A percentile compares a stretch with the other conserved stretches of the same genome.
phyloP scores from a whole-genome alignment of 129 eudicot genomes.

The Chrysanthemum seticuspe region DNA sequence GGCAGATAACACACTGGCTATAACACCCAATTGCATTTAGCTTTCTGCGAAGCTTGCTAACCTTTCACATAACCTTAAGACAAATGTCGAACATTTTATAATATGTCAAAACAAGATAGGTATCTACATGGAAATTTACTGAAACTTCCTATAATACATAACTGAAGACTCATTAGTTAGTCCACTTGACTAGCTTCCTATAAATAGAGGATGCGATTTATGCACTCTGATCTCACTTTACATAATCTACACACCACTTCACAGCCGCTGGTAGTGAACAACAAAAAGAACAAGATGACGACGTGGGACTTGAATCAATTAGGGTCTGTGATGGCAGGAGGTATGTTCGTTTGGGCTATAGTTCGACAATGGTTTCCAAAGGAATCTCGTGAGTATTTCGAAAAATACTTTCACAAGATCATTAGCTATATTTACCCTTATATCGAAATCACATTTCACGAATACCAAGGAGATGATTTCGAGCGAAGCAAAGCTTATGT shows the following conservation, averaged over 20 bases:
- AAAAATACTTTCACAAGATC: conserved; percentile 7
- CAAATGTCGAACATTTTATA: no score
- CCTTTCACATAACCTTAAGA: no score
- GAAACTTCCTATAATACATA: no score
- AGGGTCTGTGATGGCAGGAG: conserved; percentile 33
- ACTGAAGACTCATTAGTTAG: no score
- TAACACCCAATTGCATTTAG: no score
- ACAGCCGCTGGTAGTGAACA: background rate
- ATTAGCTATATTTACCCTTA: conserved; percentile 16
- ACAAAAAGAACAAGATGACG: conserved; percentile 17
- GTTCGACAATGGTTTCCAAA: conserved; percentile 19
- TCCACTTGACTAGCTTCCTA: no score
- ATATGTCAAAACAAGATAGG: no score
- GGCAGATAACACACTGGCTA: no score
- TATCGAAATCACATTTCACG: conserved; percentile 30
- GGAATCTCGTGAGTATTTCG: background rate
- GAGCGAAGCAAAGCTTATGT: conserved; percentile 38
- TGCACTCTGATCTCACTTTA: background rate
- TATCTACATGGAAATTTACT: no score
- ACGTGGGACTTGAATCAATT: conserved; percentile 36
- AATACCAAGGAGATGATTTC: conserved; percentile 29
- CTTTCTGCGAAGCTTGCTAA: no score
- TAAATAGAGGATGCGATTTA: background rate
- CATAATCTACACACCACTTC: background rate
- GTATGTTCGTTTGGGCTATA: conserved; percentile 20